These are phyloP conservation scores for Phlebiopsis gigantea DNA, from an alignment of 768 basidiomycete species.

Conservation along the genomic window DNA sequence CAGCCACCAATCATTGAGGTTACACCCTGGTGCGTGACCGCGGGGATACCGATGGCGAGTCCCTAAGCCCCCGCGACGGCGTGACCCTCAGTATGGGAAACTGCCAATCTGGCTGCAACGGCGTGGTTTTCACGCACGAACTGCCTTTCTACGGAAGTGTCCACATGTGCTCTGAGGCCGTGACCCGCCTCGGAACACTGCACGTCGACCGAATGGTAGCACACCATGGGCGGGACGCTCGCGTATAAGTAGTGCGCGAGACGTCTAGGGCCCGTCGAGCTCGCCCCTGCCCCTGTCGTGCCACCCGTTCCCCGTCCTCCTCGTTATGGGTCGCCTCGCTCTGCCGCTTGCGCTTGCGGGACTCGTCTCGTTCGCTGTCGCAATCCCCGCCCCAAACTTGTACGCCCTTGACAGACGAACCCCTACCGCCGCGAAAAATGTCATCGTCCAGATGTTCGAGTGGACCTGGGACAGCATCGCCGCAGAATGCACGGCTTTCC, in stretches of 20 bases:
- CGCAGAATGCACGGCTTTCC: slow-evolving; percentile 56
- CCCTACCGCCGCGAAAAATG: slow-evolving; percentile 23
- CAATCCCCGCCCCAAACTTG: neutral
- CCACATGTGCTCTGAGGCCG: neutral
- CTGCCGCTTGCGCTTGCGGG: neutral
- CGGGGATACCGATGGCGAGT: neutral
- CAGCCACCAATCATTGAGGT: neutral
- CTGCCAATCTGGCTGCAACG: neutral
- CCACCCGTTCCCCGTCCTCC: too few species aligned
- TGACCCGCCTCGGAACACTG: neutral
- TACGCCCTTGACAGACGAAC: neutral
- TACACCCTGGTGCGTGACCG: neutral
- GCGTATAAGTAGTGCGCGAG: neutral
- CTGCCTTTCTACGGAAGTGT: neutral
- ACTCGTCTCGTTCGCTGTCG: neutral
- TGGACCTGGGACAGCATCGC: slow-evolving; percentile 55
- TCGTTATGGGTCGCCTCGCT: neutral
- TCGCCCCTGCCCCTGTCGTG: neutral
- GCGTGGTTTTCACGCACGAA: neutral
- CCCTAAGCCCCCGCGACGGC: neutral
- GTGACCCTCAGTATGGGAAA: neutral
- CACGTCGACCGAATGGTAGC: neutral
- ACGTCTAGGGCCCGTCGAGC: neutral
- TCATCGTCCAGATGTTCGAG: slow-evolving; percentile 69
- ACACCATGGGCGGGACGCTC: neutral